Evolutionary conservation across 1,139 yeast species (phyloP), one percentile per base, ranked within the genome.

Genomic region (Kodamaea suecica): DNA sequence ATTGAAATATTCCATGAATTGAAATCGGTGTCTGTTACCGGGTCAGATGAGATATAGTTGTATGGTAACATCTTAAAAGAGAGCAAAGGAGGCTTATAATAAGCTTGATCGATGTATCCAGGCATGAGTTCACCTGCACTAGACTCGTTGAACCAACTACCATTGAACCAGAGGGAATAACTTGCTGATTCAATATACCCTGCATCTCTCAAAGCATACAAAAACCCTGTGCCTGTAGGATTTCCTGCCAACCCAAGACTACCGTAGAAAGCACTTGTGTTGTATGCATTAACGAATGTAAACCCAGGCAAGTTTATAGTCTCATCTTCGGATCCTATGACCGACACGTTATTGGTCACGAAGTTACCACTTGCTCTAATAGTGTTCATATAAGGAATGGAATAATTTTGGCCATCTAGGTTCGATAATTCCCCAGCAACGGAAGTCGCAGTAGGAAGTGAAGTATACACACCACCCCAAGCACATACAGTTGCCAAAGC

Each of bases 161-260:
- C 41, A 33, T 60, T 61, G 32, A 78, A 59, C 61, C 73, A 76
- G 21, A 80, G 50, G 0, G 88, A 80, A 53, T 78, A 83, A 1
- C 84, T 71, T 3, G 72, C 56, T 1, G 76, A 53, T 19, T 57
- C 49, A 29, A 79, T 73, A 12, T 63, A 16, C 1, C 63, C 65
- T 2, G 52, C 42, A 0, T 50, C 41, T 6, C 40, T 51, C 40
- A 79, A 49, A 0, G 48, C 33, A 20, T 64, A 56, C 23, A 80
- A 54, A 35, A 80, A 63, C 20, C 75, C 75, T 9, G 36, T 29
- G 1, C 71, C 61, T 23, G 53, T 50, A 1, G 63, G 50, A 20
- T 55, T 47, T 3, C 74, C 74, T 3, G 81, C 80, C 3, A 82
- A 50, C 1, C 88, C 90, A 11, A 81, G 51, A 3, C 65, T 68